phyloP scores from a whole-genome alignment of 805 yeast genomes.

The Metschnikowia lochheadii region DNA sequence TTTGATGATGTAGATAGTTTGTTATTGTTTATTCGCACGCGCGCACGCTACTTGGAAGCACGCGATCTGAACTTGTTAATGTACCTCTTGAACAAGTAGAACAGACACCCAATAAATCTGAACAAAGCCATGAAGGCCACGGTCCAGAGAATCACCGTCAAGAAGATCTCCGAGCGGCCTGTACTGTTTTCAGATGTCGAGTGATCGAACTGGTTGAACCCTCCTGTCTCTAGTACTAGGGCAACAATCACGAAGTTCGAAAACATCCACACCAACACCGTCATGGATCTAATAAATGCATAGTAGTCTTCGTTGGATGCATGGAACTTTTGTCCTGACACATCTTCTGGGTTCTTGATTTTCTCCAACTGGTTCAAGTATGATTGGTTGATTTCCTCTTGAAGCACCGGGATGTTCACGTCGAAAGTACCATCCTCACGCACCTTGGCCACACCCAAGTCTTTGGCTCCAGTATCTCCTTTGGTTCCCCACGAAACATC shows the following conservation, averaged over 20 bases:
- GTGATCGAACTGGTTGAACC: slow-evolving; percentile 36
- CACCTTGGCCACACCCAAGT: slow-evolving; percentile 51
- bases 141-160: slow-evolving; percentile 55
- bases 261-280: slow-evolving; percentile 44
- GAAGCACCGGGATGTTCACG: slow-evolving; percentile 47
- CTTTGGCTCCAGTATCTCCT: slow-evolving; percentile 57
- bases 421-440: slow-evolving; percentile 54
- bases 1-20: too few species aligned
- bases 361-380: slow-evolving; percentile 49
- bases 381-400: slow-evolving; percentile 51
- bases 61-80: slow-evolving; percentile 22
- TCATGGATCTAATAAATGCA: slow-evolving; percentile 44
- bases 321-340: slow-evolving; percentile 22
- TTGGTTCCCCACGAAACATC: slow-evolving; percentile 77
- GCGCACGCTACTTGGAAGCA: neutral
- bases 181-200: slow-evolving; percentile 26
- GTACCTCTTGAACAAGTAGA: slow-evolving; percentile 42
- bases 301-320: slow-evolving; percentile 42
- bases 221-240: slow-evolving; percentile 42
- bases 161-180: slow-evolving; percentile 39
- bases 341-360: slow-evolving; percentile 43
- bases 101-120: slow-evolving; percentile 50
- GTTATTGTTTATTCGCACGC: neutral
- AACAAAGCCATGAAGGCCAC: slow-evolving; percentile 59
- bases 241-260: slow-evolving; percentile 41